Conservation (phyloP, 164 flowering plant genomes). For the Liriodendron chinense region DNA sequence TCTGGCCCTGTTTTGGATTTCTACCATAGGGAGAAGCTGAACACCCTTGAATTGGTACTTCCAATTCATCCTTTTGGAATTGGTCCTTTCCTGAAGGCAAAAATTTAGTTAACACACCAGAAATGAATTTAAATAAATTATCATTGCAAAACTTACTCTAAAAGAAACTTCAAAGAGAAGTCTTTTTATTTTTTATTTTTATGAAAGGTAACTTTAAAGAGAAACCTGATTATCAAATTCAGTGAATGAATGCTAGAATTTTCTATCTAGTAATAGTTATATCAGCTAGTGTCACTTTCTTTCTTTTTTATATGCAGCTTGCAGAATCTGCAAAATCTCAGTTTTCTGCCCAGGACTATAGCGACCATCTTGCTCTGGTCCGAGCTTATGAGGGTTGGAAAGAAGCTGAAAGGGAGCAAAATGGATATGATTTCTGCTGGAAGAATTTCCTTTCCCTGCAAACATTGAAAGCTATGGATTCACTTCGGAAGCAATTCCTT, state of each 20-base stretch:
- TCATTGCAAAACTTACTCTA: too few relatives aligned
- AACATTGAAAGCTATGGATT: slow-evolving; percentile 89
- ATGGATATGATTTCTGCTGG: slow-evolving; percentile 90
- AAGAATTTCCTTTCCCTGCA: slow-evolving; percentile 85
- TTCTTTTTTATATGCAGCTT: slow-evolving; percentile 43
- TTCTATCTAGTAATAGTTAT: background rate
- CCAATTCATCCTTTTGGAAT: background rate
- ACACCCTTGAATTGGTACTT: background rate
- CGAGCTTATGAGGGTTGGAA: slow-evolving; percentile 94
- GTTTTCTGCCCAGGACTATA: slow-evolving; percentile 57
- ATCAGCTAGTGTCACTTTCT: background rate
- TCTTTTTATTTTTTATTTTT: too few relatives aligned
- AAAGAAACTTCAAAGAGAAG: too few relatives aligned
- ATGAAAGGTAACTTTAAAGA: too few relatives aligned
- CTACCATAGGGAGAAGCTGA: background rate
- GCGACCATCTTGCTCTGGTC: slow-evolving; percentile 89
- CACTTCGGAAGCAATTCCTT: slow-evolving; percentile 75
- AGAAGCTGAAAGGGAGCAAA: slow-evolving; percentile 59
- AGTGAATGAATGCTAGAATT: background rate
- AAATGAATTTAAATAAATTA: background rate
- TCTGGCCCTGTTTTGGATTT: background rate
- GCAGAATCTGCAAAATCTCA: slow-evolving; percentile 92
- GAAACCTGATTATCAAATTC: background rate
- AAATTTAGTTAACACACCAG: background rate
- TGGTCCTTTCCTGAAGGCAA: background rate